Evolutionary conservation across 202 grass and related monocot genomes (phyloP).

Genomic region (Brachypodium distachyon): DNA sequence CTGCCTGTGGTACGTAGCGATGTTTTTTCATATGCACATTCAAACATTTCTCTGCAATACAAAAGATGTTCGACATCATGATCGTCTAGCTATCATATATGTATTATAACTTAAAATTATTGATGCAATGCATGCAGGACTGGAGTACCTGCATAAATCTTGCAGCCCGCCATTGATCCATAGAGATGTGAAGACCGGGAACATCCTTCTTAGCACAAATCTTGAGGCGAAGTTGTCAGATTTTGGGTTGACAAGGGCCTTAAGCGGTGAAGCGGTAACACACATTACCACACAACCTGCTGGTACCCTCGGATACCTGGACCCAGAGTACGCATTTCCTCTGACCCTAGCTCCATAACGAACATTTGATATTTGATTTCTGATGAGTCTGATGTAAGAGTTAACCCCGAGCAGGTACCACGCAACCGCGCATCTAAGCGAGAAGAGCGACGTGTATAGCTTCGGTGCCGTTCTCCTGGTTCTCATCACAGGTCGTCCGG

Average conservation of each 20-base stretch:
- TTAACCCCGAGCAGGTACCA: constrained; percentile 1
- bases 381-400: neutral
- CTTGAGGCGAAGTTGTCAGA: constrained; percentile 8
- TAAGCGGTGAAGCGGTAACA: neutral
- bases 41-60: neutral
- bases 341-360: neutral
- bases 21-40: neutral
- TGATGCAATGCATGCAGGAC: neutral
- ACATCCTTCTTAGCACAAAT: constrained; percentile 10
- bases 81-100: neutral
- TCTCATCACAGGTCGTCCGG: neutral
- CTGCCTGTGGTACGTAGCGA: neutral
- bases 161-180: neutral
- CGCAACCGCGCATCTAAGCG: neutral
- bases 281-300: neutral
- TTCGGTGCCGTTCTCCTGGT: constrained; percentile 36
- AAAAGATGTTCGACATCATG: too few species aligned
- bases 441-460: constrained; percentile 40
- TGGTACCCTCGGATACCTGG: neutral
- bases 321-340: constrained; percentile 12
- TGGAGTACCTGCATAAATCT: constrained; percentile 15
- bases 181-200: constrained; percentile 1
- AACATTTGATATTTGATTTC: neutral
- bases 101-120: neutral
- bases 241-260: constrained; percentile 13